Evolutionary conservation across 108 stramenopile genomes (phyloP), one percentile per base, ranked within the genome.

Genomic region (Cyclostephanos tholiformis): DNA sequence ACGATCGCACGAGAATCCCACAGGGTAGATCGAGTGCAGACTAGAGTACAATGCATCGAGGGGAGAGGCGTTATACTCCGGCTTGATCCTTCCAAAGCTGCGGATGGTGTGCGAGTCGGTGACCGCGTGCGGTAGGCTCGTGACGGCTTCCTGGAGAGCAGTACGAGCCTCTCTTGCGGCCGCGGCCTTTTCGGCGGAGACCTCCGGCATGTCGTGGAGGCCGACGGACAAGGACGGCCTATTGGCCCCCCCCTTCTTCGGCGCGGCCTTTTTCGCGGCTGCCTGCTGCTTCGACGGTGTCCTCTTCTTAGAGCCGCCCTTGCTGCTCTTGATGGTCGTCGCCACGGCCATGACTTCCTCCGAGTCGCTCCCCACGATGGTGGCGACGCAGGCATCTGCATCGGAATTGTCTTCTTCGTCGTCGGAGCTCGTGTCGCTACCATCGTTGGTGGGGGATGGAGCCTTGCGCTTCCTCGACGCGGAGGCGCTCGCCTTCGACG

Each of bases 1-100:
- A 35, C 91, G 80, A 82, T 95, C 93, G 62, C 89, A 92, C 20
- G 89, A 92, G 57, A 91, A 95, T 49, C 93, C 93, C 7, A 95
- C 81, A 13, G 93, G 89, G 53, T 82, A 89, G 20, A 95, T 66
- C 8, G 89, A 72, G 41, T 53, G 77, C 14, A 86, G 68, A 55
- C 78, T 89, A 12, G 85, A 88, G 75, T 84, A 94, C 10, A 50
- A 27, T 1, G 71, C 67, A 36, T 77, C 70, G 39, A 71, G 14
- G 38, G 69, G 23, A 4, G 61, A 20, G 19, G 48, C 27, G 35
- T 53, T 27, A 20, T 67, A 63, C 29, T 79, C 80, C 6, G 87
- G 64, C 39, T 74, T 80, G 14, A 94, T 70, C 55, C 81, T 81
- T 20, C 93, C 93, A 80, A 95, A 89, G 65, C 75, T 68, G 20